phyloP scores from a whole-genome alignment of 2,329 filamentous ascomycete species.

The Paraconiothyrium brasiliense region DNA sequence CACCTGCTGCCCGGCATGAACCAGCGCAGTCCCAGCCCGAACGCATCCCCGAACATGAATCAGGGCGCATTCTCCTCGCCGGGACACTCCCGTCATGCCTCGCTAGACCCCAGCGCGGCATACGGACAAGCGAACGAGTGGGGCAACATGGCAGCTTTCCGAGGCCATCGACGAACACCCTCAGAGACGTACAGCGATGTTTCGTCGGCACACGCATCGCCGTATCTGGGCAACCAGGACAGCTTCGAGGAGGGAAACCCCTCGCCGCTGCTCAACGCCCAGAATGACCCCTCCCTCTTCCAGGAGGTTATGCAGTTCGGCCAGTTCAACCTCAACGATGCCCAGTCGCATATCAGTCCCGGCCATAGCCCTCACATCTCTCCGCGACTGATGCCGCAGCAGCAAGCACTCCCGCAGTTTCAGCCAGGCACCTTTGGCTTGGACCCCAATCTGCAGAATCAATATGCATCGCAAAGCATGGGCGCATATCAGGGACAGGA shows the following conservation, averaged over 20 bases:
- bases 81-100: constrained; percentile 67
- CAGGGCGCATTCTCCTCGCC: constrained; percentile 63
- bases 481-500: constrained; percentile 64
- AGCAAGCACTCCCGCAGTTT: constrained; percentile 62
- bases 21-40: constrained; percentile 63
- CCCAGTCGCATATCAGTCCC: constrained; percentile 63
- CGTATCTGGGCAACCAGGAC: constrained; percentile 80
- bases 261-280: constrained; percentile 80
- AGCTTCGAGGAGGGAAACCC: constrained; percentile 79
- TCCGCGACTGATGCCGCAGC: constrained; percentile 73
- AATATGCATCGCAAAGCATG: constrained; percentile 57
- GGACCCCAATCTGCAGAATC: constrained; percentile 57
- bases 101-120: constrained; percentile 69
- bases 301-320: constrained; percentile 81
- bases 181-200: constrained; percentile 91
- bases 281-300: constrained; percentile 73
- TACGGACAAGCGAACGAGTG: constrained; percentile 68
- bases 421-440: constrained; percentile 59
- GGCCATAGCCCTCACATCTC: constrained; percentile 77
- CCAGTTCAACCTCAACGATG: constrained; percentile 74
- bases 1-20: constrained; percentile 65
- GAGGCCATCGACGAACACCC: constrained; percentile 81
- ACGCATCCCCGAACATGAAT: constrained; percentile 62
- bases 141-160: constrained; percentile 71
- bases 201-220: constrained; percentile 84